A percentile compares a stretch with the other conserved stretches of the same genome.
phyloP scores from a whole-genome alignment of 495 filamentous ascomycete species.

The Xylaria intraflava region DNA sequence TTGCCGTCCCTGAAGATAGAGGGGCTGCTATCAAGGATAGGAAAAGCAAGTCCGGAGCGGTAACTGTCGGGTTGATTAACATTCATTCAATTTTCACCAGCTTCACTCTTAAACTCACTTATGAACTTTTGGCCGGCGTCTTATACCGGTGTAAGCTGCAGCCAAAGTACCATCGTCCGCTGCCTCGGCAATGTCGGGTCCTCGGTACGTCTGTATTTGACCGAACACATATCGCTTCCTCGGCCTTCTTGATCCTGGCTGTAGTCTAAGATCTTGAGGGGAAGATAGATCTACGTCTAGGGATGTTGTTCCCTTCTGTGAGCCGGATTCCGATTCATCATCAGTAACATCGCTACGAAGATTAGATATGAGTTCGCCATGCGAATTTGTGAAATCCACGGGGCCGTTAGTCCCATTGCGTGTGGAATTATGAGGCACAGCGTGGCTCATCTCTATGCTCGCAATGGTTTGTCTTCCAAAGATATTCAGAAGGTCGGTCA shows the following conservation, averaged over 20 bases:
- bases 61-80: constrained; percentile 25
- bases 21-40: constrained; percentile 77
- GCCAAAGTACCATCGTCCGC: constrained; percentile 25
- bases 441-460: constrained; percentile 54
- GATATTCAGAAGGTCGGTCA: constrained; percentile 65
- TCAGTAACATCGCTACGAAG: constrained; percentile 7
- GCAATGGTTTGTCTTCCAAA: constrained; percentile 78
- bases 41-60: constrained; percentile 56
- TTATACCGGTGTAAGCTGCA: constrained; percentile 28
- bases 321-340: constrained; percentile 19
- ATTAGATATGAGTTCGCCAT: constrained; percentile 16
- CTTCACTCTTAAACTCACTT: constrained; percentile 42
- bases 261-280: constrained; percentile 27
- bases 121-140: constrained; percentile 48
- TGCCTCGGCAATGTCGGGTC: constrained; percentile 20
- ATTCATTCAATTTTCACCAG: background rate
- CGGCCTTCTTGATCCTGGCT: constrained; percentile 17
- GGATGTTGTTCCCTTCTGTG: constrained; percentile 27
- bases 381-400: constrained; percentile 12
- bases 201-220: constrained; percentile 44
- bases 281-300: constrained; percentile 57
- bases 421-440: constrained; percentile 6
- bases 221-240: constrained; percentile 56
- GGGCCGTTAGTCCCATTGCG: constrained; percentile 19
- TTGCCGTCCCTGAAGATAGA: constrained; percentile 50